phyloP scores from a whole-genome alignment of 179 eudicot species.

The Corrigiola litoralis region DNA sequence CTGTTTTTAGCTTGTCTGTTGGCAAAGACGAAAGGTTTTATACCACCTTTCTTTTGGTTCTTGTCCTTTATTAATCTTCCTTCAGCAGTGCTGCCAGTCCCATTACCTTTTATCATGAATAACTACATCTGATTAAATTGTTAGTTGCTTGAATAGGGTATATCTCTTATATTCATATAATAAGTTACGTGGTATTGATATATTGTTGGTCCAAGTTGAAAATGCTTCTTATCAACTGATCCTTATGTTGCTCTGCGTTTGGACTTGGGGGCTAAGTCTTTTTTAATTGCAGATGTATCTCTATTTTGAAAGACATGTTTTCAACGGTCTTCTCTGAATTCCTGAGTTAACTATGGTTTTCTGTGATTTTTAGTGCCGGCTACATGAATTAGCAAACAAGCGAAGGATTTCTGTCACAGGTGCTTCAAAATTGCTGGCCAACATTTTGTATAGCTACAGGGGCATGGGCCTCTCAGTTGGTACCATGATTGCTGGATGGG shows the following conservation, averaged over 20 bases:
- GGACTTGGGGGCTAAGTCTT: background rate
- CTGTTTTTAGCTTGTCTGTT: too few species aligned
- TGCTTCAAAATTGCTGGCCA: slow-evolving; percentile 92
- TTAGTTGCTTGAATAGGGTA: background rate
- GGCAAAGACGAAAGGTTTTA: background rate
- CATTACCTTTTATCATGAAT: background rate
- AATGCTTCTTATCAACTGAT: background rate
- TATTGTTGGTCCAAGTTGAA: background rate
- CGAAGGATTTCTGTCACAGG: slow-evolving; percentile 96
- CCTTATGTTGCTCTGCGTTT: background rate
- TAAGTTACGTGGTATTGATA: background rate
- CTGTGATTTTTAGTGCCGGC: slow-evolving; percentile 54
- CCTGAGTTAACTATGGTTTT: slow-evolving; percentile 6
- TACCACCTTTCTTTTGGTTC: background rate
- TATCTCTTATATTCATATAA: background rate
- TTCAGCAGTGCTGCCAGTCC: background rate
- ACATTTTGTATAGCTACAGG: slow-evolving; percentile 80
- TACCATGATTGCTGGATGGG: slow-evolving; percentile 99
- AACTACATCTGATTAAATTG: background rate
- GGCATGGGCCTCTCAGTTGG: slow-evolving; percentile 99
- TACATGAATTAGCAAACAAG: slow-evolving; percentile 94
- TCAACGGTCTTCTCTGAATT: background rate
- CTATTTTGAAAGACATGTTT: background rate
- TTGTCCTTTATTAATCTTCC: too few species aligned
- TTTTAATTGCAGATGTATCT: background rate